Evolutionary conservation across 73 alveolate genomes (phyloP).

Genomic region (Paramecium sonneborni): DNA sequence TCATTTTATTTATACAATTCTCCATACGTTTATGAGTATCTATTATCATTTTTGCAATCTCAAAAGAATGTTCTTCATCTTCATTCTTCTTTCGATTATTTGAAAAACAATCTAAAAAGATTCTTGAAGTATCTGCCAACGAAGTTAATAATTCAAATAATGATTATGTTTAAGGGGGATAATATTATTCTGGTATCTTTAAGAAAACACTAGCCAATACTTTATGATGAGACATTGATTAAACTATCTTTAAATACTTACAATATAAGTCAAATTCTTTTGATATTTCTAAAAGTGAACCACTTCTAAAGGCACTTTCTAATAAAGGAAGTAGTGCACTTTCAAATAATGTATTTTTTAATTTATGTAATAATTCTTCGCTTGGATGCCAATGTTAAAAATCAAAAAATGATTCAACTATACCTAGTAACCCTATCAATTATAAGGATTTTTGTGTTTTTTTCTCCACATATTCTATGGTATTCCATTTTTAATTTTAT

Average conservation of each 20-base stretch:
- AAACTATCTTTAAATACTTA: conserved; percentile 72
- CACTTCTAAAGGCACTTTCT: conserved; percentile 82
- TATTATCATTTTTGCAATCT: conserved; percentile 62
- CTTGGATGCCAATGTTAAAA: conserved; percentile 74
- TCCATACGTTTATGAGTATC: conserved; percentile 61
- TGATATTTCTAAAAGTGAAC: conserved; percentile 83
- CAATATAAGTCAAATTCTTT: conserved; percentile 72
- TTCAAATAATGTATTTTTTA: conserved; percentile 60
- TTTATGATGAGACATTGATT: conserved; percentile 69
- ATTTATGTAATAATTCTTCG: conserved; percentile 44
- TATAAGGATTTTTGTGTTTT: conserved; percentile 71
- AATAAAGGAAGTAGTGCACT: conserved; percentile 79
- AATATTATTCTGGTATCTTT: conserved; percentile 67
- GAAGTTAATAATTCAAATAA: conserved; percentile 68
- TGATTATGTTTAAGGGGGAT: conserved; percentile 76
- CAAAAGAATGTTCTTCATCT: conserved; percentile 54
- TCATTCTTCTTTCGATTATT: conserved; percentile 60
- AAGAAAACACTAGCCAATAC: conserved; percentile 54
- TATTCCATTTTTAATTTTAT: conserved; percentile 74
- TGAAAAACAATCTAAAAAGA: conserved; percentile 70
- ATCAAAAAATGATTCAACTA: conserved; percentile 72
- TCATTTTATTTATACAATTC: conserved; percentile 1
- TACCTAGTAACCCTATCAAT: conserved; percentile 68
- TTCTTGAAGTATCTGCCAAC: conserved; percentile 66
- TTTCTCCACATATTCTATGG: conserved; percentile 73